These are phyloP conservation scores for Kwoniella botswanensis DNA, from an alignment of 768 basidiomycete genomes.

Conservation along the genomic window DNA sequence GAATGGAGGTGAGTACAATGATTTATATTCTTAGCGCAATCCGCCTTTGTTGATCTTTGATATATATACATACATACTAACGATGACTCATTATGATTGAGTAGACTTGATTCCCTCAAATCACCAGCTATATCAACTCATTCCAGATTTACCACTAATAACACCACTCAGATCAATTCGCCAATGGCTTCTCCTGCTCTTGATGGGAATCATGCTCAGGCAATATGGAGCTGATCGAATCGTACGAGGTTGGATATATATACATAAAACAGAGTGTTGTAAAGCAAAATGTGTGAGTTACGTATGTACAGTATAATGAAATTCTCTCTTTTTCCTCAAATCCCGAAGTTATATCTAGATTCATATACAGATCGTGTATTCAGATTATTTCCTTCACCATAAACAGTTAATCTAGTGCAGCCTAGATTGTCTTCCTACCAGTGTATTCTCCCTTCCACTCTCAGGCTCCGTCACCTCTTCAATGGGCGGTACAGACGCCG, in stretches of 20 bases:
- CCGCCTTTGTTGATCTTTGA: too few relatives aligned
- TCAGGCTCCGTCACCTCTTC: slow-evolving; percentile 50
- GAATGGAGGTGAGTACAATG: slow-evolving; percentile 67
- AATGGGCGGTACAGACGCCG: slow-evolving; percentile 45
- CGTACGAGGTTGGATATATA: background rate
- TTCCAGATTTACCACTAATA: slow-evolving; percentile 25
- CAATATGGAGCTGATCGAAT: slow-evolving; percentile 17
- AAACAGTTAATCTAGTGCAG: background rate
- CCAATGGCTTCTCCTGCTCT: slow-evolving; percentile 37
- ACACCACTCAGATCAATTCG: background rate
- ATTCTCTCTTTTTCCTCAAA: background rate
- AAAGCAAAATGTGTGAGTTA: background rate
- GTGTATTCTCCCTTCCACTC: slow-evolving; percentile 21
- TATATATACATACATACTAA: too few relatives aligned
- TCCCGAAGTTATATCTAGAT: background rate
- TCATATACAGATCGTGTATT: background rate
- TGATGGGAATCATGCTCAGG: slow-evolving; percentile 21
- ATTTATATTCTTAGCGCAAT: too few relatives aligned
- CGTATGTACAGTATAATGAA: background rate
- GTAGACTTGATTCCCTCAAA: slow-evolving; percentile 43
- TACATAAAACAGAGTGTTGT: background rate
- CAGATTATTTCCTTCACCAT: background rate
- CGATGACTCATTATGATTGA: too few relatives aligned
- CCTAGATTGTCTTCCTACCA: background rate
- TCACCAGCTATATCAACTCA: slow-evolving; percentile 32